Conservation (phyloP, 306 rosid species). For the Calophaca sinica region DNA sequence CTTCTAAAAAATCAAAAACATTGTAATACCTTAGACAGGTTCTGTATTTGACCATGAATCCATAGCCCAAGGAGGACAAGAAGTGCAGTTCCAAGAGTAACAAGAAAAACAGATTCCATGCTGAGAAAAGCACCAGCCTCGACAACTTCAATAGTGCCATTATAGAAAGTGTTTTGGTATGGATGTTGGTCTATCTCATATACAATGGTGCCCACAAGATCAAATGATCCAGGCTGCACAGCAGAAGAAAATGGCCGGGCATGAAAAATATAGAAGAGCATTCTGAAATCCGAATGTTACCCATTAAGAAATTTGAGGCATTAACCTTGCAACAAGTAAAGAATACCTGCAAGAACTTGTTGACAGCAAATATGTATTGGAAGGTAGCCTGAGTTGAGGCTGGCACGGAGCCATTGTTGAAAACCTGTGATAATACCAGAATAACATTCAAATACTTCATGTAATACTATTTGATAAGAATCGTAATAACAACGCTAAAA, state of each 20-base stretch:
- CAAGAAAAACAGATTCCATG: slow-evolving; percentile 83
- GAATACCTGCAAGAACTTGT: slow-evolving; percentile 90
- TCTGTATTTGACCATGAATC: slow-evolving; percentile 85
- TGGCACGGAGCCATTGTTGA: slow-evolving; percentile 78
- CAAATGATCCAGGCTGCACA: slow-evolving; percentile 88
- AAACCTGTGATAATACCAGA: slow-evolving; percentile 56
- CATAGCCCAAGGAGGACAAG: slow-evolving; percentile 77
- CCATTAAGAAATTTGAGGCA: background rate
- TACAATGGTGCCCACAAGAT: slow-evolving; percentile 82
- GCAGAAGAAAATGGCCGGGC: slow-evolving; percentile 29
- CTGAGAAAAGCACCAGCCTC: slow-evolving; percentile 76
- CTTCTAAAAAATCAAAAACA: slow-evolving; percentile 1
- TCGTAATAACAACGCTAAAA: background rate
- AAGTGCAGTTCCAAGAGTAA: slow-evolving; percentile 82
- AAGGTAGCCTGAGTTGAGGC: slow-evolving; percentile 81
- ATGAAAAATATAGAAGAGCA: slow-evolving; percentile 3
- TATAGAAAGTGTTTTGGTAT: slow-evolving; percentile 78
- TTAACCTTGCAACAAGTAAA: slow-evolving; percentile 10
- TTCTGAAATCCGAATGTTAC: background rate
- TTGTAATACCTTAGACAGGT: slow-evolving; percentile 76
- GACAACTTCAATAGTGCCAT: slow-evolving; percentile 86
- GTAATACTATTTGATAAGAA: slow-evolving; percentile 16
- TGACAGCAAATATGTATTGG: slow-evolving; percentile 82
- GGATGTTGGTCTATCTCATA: slow-evolving; percentile 86
- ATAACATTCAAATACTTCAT: slow-evolving; percentile 23